These are phyloP conservation scores for Bretziella fagacearum DNA, from an alignment of 2,329 filamentous ascomycete species.

Conservation along the genomic window DNA sequence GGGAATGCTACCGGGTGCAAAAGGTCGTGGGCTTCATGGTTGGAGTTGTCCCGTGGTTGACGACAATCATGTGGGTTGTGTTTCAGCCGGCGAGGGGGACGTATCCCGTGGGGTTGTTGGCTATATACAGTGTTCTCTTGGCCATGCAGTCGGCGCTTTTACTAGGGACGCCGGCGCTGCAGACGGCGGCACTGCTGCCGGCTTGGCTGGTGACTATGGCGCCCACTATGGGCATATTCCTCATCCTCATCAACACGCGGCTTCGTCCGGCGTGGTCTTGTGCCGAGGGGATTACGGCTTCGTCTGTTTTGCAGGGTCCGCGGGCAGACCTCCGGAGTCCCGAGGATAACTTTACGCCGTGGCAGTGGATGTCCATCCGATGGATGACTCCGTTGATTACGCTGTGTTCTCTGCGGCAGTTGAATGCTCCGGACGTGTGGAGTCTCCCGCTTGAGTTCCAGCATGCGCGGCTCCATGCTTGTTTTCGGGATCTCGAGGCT, in stretches of 20 bases:
- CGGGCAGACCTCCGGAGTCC: slow-evolving; percentile 41
- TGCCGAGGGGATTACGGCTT: slow-evolving; percentile 40
- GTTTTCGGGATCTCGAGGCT: slow-evolving; percentile 53
- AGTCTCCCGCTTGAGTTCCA: slow-evolving; percentile 64
- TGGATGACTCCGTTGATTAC: slow-evolving; percentile 66
- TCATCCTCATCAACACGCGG: slow-evolving; percentile 49
- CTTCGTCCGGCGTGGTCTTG: slow-evolving; percentile 42
- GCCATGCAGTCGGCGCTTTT: slow-evolving; percentile 18
- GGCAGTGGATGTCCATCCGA: slow-evolving; percentile 70
- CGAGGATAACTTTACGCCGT: slow-evolving; percentile 63
- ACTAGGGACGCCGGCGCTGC: slow-evolving; percentile 17
- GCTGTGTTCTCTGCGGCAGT: slow-evolving; percentile 43
- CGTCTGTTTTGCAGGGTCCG: slow-evolving; percentile 20
- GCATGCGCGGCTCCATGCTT: slow-evolving; percentile 54
- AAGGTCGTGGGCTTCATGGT: too few relatives aligned
- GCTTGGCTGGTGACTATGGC: slow-evolving; percentile 21
- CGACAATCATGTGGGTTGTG: background rate
- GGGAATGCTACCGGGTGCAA: too few relatives aligned
- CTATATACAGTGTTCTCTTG: slow-evolving; percentile 20
- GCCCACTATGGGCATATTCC: slow-evolving; percentile 29
- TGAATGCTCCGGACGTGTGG: slow-evolving; percentile 73
- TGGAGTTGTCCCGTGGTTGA: background rate
- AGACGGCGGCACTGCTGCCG: slow-evolving; percentile 13
- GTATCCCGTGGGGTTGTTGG: slow-evolving; percentile 17
- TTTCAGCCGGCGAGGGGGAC: background rate